phyloP scores from a whole-genome alignment of 345 rosid species.

The Jatropha curcas region DNA sequence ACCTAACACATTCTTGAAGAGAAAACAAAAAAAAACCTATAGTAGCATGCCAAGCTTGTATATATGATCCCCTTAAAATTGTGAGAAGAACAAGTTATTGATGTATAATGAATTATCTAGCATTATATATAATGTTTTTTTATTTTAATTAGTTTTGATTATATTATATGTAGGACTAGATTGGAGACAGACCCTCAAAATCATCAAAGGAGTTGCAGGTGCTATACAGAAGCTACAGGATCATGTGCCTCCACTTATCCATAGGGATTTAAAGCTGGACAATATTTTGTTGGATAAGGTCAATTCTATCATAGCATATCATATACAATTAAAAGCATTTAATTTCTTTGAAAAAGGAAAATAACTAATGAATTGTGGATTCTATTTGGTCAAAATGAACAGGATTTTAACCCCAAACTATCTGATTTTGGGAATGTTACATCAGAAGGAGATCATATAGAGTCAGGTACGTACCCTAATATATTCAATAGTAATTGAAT shows the following conservation, averaged over 20 bases:
- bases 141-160: background rate
- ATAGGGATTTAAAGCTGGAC: conserved; percentile 15
- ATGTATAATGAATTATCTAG: too few species aligned
- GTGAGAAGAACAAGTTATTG: too few species aligned
- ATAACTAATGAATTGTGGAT: background rate
- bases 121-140: too few species aligned
- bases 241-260: conserved; percentile 6
- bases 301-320: too few species aligned
- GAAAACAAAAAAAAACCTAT: too few species aligned
- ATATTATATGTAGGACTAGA: background rate
- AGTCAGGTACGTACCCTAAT: background rate
- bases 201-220: conserved; percentile 11
- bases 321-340: too few species aligned
- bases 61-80: too few species aligned
- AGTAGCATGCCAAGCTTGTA: too few species aligned
- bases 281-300: conserved; percentile 24
- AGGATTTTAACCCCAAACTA: conserved; percentile 22
- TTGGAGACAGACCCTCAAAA: conserved; percentile 9
- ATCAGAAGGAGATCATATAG: background rate
- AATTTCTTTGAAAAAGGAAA: too few species aligned
- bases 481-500: too few species aligned
- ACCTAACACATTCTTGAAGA: too few species aligned
- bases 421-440: conserved; percentile 20
- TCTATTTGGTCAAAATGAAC: background rate
- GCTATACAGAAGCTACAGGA: conserved; percentile 3